Evolutionary conservation across 345 rosid species (phyloP).

Genomic region (Acer negundo): DNA sequence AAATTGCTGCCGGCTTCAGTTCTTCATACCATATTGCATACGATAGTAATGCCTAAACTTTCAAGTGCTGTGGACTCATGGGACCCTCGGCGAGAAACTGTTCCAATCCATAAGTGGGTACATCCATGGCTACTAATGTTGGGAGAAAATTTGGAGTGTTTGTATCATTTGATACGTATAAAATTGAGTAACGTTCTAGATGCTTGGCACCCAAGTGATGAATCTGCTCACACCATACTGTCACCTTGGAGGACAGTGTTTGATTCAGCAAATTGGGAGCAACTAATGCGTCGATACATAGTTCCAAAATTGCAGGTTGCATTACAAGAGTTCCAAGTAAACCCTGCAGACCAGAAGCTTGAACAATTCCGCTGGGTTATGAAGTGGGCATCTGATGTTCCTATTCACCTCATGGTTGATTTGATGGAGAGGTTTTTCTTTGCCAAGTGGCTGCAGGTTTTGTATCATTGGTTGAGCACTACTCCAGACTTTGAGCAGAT

Average conservation of each 20-base stretch:
- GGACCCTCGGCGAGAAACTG: slow-evolving; percentile 81
- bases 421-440: slow-evolving; percentile 89
- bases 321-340: slow-evolving; percentile 75
- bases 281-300: slow-evolving; percentile 82
- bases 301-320: slow-evolving; percentile 90
- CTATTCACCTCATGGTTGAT: slow-evolving; percentile 87
- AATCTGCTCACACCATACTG: slow-evolving; percentile 77
- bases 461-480: slow-evolving; percentile 78
- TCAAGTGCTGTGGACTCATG: slow-evolving; percentile 79
- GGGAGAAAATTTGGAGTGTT: slow-evolving; percentile 74
- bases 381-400: slow-evolving; percentile 84
- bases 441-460: slow-evolving; percentile 80
- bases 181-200: slow-evolving; percentile 85
- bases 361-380: slow-evolving; percentile 77
- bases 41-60: slow-evolving; percentile 74
- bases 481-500: slow-evolving; percentile 78
- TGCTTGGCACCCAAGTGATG: slow-evolving; percentile 93
- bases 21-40: slow-evolving; percentile 57
- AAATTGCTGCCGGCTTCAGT: slow-evolving; percentile 67
- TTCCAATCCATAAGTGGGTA: slow-evolving; percentile 92
- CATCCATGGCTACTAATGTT: slow-evolving; percentile 93
- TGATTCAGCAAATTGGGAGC: slow-evolving; percentile 87
- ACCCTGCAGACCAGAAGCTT: slow-evolving; percentile 78
- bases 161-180: slow-evolving; percentile 75
- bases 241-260: slow-evolving; percentile 95